Evolutionary conservation across 2,329 filamentous ascomycete genomes (phyloP), one percentile per base, ranked within the genome.

Genomic region (Zasmidium citrigriseum): DNA sequence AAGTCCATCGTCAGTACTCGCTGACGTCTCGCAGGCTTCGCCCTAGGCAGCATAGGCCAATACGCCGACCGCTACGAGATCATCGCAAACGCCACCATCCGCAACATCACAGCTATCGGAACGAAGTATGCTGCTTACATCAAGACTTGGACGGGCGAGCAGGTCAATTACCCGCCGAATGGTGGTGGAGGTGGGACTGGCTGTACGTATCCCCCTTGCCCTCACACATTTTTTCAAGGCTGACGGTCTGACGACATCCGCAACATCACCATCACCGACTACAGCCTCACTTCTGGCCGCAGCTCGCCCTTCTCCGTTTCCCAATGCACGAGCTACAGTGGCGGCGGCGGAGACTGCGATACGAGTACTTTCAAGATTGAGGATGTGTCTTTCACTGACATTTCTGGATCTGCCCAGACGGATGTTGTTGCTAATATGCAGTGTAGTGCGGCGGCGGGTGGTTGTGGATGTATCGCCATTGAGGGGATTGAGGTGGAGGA

Each of bases 141-240:
- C 60, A 86, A 86, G 72, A 85, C 83, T 0, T 86, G 83, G 83
- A 82, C 81, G 0, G 81, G 80, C 20, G 51, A 46, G 38, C 69
- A 78, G 11, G 38, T 53, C 4, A 52, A 80, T 18, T 81, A 78
- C 52, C 81, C 82, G 2, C 83, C 82, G 1, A 85, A 86, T 62
- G 83, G 83, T 12, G 83, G 83, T 1, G 83, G 82, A 12, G 83
- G 81, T 70, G 73, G 3, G 74, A 77, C 10, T 82, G 79, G 80
- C 75, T 81, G 64, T 76, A 78, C 54, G 73, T 85, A 73, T 47
- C 7, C 20, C 9, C 22, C 20, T 7, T 7, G 18, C n/a, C 21
- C 18, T 34, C 22, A 38, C 48, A n/a, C 22, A 46, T 73, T n/a
- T n/a, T n/a, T n/a, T n/a, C n/a, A n/a, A n/a, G n/a, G n/a, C n/a